Evolutionary conservation across 2,329 filamentous ascomycete species (phyloP).

Genomic region (Verticillium tricorpus): DNA sequence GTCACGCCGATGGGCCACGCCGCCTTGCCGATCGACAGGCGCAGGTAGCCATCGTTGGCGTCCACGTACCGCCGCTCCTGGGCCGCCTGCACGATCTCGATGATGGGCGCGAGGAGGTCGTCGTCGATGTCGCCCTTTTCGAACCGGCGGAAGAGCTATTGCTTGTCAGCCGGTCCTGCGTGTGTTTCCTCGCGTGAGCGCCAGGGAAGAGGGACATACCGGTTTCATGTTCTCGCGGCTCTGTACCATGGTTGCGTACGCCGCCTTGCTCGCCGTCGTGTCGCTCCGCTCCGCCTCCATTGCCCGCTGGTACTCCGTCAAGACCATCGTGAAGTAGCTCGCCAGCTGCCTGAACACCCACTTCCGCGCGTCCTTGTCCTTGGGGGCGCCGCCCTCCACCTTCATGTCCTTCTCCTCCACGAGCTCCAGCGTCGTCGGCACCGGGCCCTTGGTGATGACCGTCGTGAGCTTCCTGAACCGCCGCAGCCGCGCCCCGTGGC

Average conservation of each 20-base stretch:
- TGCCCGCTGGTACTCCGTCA: constrained; percentile 79
- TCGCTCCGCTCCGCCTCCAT: constrained; percentile 60
- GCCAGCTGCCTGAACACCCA: constrained; percentile 84
- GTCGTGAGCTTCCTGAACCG: constrained; percentile 64
- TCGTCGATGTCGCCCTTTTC: constrained; percentile 78
- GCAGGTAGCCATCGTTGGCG: constrained; percentile 91
- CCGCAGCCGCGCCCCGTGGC: constrained; percentile 61
- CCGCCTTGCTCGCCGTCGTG: constrained; percentile 75
- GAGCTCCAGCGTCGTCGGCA: constrained; percentile 76
- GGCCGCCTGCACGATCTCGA: constrained; percentile 87
- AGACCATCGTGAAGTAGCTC: constrained; percentile 95
- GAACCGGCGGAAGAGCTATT: constrained; percentile 76
- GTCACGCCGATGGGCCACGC: constrained; percentile 99
- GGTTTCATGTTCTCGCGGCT: constrained; percentile 85
- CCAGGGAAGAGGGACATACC: constrained; percentile 24
- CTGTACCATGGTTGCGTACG: constrained; percentile 79
- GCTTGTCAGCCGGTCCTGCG: constrained; percentile 3
- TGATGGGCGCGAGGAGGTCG: constrained; percentile 72
- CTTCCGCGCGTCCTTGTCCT: constrained; percentile 58
- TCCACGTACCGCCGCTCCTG: constrained; percentile 92
- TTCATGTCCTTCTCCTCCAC: constrained; percentile 89
- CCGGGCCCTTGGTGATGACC: constrained; percentile 69
- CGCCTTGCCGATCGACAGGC: constrained; percentile 90
- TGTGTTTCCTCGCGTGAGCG: not conserved
- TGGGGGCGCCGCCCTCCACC: constrained; percentile 58